Evolutionary conservation across 164 flowering plant species (phyloP), one percentile per base, ranked within the genome.

Genomic region (Saururus chinensis): DNA sequence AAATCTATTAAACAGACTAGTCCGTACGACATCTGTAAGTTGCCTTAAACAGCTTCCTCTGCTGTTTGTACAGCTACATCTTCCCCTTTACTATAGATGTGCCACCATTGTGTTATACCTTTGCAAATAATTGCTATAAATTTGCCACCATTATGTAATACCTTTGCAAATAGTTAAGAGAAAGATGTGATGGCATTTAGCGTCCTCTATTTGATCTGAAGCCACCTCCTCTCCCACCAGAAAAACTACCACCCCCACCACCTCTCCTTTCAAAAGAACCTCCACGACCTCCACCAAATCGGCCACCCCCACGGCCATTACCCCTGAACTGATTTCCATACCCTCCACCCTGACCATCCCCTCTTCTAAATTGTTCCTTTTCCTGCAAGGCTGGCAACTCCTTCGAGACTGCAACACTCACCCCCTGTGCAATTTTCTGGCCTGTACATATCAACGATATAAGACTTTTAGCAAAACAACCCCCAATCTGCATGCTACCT

Each of bases 351-450:
- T 17, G 49, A 12, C 49, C 49, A 45, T 45, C 11, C 0, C 11
- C 49, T 45, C 49, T 45, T 45, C 66, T 42, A 22, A 40, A 42
- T 49, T 63, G 66, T 10, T 67, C 62, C 14, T 51, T 60, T 37
- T 88, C 88, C 74, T 87, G 87, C 70, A 92, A 68, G 0, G 19
- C 66, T 1, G 98, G 98, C 75, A 92, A 66, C 42, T 63, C 61
- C 68, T 77, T 79, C 70, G 87, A 56, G 23, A 85, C 90, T 49
- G 81, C 84, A 59, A 92, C 59, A 63, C 79, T 86, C 55, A 86
- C 87, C 70, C 77, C 77, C 57, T 82, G 81, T 4, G 92, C 93
- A 79, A 80, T 88, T 66, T 84, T 77, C 63, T 83, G 88, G 64
- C 90, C 97, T 86, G 82, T 67, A 67, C 19, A 42, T 8, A 25